A percentile compares a stretch with the other conserved stretches of the same genome.
phyloP scores from a whole-genome alignment of 441 rosid species.

The Viola pubescens region DNA sequence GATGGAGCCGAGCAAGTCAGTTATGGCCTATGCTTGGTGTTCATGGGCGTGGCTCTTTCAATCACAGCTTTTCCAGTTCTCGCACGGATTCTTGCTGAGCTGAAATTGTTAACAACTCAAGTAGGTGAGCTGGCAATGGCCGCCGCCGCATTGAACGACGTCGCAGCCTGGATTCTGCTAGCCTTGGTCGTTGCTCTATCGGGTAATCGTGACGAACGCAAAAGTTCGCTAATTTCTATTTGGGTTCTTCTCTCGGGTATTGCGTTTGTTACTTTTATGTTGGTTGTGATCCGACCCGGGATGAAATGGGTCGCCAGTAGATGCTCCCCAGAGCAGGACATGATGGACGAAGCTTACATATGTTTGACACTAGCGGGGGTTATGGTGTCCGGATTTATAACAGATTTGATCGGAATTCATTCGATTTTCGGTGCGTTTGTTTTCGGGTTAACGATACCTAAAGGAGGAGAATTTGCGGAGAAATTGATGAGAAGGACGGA shows the following conservation, averaged over 20 bases:
- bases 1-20: slow-evolving; percentile 8
- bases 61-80: slow-evolving; percentile 13
- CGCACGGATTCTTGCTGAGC: slow-evolving; percentile 22
- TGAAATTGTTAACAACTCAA: slow-evolving; percentile 18
- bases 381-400: slow-evolving; percentile 12
- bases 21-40: slow-evolving; percentile 7
- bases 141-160: slow-evolving; percentile 29
- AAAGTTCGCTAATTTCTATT: slow-evolving; percentile 18
- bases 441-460: slow-evolving; percentile 10
- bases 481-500: slow-evolving; percentile 7
- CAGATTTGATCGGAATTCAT: slow-evolving; percentile 16
- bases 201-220: slow-evolving; percentile 14
- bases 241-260: slow-evolving; percentile 27
- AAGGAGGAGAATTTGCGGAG: slow-evolving; percentile 5
- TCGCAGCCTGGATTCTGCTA: slow-evolving; percentile 25
- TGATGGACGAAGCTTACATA: slow-evolving; percentile 6
- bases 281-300: slow-evolving; percentile 16
- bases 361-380: slow-evolving; percentile 12
- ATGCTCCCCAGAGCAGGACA: slow-evolving; percentile 3
- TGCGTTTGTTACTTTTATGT: slow-evolving; percentile 26
- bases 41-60: slow-evolving; percentile 9
- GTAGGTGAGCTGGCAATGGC: slow-evolving; percentile 31
- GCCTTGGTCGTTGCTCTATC: slow-evolving; percentile 23
- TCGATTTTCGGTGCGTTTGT: slow-evolving; percentile 14
- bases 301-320: slow-evolving; percentile 21